Base-by-base conservation (phyloP, 352 stramenopile genomes). In the Phytopythium montanum region DNA sequence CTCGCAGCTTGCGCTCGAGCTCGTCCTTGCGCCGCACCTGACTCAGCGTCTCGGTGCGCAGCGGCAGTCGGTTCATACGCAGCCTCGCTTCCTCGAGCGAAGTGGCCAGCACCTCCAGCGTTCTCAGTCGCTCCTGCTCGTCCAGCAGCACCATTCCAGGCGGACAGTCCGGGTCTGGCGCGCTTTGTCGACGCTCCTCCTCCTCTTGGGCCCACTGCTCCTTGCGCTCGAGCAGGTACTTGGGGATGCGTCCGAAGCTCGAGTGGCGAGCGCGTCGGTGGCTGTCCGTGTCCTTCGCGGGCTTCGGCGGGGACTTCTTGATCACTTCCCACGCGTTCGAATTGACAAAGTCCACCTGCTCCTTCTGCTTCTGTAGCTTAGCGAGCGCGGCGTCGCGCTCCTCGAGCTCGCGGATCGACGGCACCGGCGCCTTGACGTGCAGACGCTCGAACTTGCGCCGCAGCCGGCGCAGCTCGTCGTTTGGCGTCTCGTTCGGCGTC, bases 161-260 rank as follows among this genome's bases (percentile, higher is more conserved):
- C 8, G 90, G 90, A 54, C 87, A 96, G 50, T 95, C 77, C 1
- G 89, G 89, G 61, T 97, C 89, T 0, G 85, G 85, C 14, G 76
- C 68, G 50, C 90, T 94, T 19, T 60, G 68, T 5, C 75, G 69
- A 1, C 82, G 73, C 53, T 94, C 76, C 68, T 95, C 82, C 60
- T 96, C 90, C 53, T 96, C 88, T n/a, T 58, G 64, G 5, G 81
- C 85, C 85, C 87, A 95, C 38, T 94, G 68, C 44, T 88, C 81
- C 60, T 92, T 90, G 19, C 82, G 81, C 29, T 83, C 72, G 16
- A 90, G 61, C 19, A 94, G 61, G 59, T 92, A 94, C 59, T 65
- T 65, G 6, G 85, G 85, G 48, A 92, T 81, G 45, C 82, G 76
- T 0, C 85, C 82, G 61, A 78, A 92, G 53, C 68, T 86, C 10